Evolutionary conservation across 75 land plant genomes (phyloP), one percentile per base, ranked within the genome.

Genomic region (Chamaecyparis obtusa): DNA sequence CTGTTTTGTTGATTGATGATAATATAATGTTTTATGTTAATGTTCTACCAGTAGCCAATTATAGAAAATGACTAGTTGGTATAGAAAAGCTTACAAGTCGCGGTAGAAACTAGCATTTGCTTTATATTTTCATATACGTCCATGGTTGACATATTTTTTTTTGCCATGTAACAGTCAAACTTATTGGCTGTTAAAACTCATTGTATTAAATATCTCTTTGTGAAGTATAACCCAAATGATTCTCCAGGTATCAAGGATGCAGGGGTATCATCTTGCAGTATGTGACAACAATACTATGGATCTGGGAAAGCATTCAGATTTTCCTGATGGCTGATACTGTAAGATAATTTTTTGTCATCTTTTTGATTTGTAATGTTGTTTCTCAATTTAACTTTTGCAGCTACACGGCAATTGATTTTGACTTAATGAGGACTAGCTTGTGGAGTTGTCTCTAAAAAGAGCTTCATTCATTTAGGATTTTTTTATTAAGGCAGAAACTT

Each of bases 221-320:
- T 44, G 49, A 80, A 19, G 37, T 24, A 43, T 80, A 44, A 80
- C 83, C 51, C 30, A 44, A 85, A 85, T n/a, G 13, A 32, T 56
- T 10, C 54, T 56, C 19, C 86, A 85, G 86, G 86, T 85, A 85
- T 30, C 86, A 69, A 64, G 72, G 72, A 9, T 55, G 72, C 13
- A 54, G 86, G 41, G 86, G 33, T 49, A 37, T 64, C 72, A 85
- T 85, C 37, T 24, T 85, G 72, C 72, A 64, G 36, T 85, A 64
- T 19, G 24, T 85, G 39, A 64, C 72, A 60, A 55, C 30, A 21
- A 55, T 85, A n/a, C 72, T 85, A 85, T 85, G 86, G 86, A 56
- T 85, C 71, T 85, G 86, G 86, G 86, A 85, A 24, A 85, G 72
- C 21, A 85, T 85, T 64, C 60, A 85, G 86, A 54, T 85, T 41